phyloP scores from a whole-genome alignment of 176 grass and related monocot genomes.

The Zoysia pacifica region DNA sequence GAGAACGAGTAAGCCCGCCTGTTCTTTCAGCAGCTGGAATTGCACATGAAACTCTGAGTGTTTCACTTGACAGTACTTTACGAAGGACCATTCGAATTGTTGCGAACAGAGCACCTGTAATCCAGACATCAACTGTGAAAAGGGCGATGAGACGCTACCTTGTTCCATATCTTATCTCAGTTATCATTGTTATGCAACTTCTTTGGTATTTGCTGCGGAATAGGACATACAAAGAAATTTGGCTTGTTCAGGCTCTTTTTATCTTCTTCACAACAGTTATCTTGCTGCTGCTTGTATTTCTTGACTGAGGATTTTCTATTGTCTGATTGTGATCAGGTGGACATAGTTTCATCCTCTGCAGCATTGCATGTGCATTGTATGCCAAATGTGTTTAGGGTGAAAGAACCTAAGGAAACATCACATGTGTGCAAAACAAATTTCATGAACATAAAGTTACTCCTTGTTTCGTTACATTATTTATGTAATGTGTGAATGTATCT shows the following conservation, averaged over 20 bases:
- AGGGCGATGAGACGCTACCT: slow-evolving; percentile 28
- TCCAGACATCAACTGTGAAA: slow-evolving; percentile 8
- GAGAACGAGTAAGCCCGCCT: slow-evolving; percentile 12
- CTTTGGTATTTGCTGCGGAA: slow-evolving; percentile 36
- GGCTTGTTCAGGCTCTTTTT: slow-evolving; percentile 43
- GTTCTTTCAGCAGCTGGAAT: neutral
- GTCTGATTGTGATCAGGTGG: neutral
- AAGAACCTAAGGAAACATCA: neutral
- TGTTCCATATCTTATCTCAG: slow-evolving; percentile 17
- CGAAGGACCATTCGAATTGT: slow-evolving; percentile 11
- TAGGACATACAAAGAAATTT: slow-evolving; percentile 33
- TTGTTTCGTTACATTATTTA: neutral
- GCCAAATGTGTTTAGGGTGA: neutral
- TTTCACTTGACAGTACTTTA: slow-evolving; percentile 21
- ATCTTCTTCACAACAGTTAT: slow-evolving; percentile 46
- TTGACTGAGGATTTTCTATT: slow-evolving; percentile 34
- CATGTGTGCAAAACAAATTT: neutral
- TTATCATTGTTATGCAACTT: slow-evolving; percentile 39
- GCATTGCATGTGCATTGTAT: neutral
- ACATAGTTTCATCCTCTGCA: neutral
- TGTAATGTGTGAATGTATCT: neutral
- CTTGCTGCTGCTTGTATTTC: slow-evolving; percentile 42
- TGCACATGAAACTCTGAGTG: neutral
- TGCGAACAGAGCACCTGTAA: neutral
- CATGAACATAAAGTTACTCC: neutral